Base-by-base conservation (phyloP, 177 flowering plant genomes). In the Tripterygium wilfordii region DNA sequence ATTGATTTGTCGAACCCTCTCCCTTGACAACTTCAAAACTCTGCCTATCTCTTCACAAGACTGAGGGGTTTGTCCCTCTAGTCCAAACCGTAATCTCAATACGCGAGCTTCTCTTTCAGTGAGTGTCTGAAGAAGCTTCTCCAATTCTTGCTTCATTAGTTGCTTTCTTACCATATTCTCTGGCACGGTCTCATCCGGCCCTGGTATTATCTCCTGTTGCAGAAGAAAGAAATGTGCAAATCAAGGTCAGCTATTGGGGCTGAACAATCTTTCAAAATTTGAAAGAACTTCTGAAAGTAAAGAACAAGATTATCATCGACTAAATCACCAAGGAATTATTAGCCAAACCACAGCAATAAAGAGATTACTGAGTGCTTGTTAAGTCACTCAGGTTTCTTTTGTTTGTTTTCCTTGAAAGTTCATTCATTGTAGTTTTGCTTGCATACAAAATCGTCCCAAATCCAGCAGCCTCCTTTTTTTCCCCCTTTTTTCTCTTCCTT, bases 1-100 rank as follows among this genome's bases (percentile, higher is more conserved):
- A 30, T 65, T 64, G 24, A 75, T 73, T 62, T 75, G 81, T 45
- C 87, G 54, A 46, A 77, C 63, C 46, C 81, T 64, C 62, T 80
- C 87, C 52, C 87, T 66, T 2, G 87, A 80, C 37, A 80, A 79
- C 19, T 71, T 69, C 23, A 77, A 27, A 21, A 40, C 20, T 49
- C 61, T 73, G 20, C 76, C 87, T 35, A 77, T 75, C 62, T 72
- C 87, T 46, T 80, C 77, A 22, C 40, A 73, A 10, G 83, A 72
- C 36, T 45, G 44, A 23, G 76, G 76, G 17, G 69, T 61, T 25
- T 70, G 65, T 12, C 83, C 83, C 33, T 66, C 52, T 20, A 72
- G 49, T 24, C 86, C 83, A 48, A 52, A 80, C 48, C 61, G 31
- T 23, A 75, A 48, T 57, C 79, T 62, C 42, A 80, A 31, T 17